Conservation (phyloP, 106 monocot species). For the Dactylorhiza incarnata region DNA sequence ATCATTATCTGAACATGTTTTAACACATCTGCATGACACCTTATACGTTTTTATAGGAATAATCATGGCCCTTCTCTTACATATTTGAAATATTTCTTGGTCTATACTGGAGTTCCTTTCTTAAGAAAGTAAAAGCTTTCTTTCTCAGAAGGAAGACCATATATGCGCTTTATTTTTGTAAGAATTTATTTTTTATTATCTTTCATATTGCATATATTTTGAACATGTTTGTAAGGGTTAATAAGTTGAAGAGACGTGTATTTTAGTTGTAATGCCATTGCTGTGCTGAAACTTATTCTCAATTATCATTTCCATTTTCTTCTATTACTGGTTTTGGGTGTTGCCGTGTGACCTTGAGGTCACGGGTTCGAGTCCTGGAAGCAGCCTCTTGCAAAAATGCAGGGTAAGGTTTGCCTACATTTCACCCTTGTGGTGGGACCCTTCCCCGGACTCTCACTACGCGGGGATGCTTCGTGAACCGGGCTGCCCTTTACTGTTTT, state of each 20-base stretch:
- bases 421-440: too few relatives aligned
- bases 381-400: too few relatives aligned
- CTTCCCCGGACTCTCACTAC: too few relatives aligned
- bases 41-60: neutral
- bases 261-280: neutral
- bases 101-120: neutral
- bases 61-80: too few relatives aligned
- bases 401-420: too few relatives aligned
- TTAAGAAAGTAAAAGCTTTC: neutral
- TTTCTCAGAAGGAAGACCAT: neutral
- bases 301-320: neutral
- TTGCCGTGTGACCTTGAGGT: too few relatives aligned
- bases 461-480: too few relatives aligned
- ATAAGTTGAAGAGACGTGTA: neutral
- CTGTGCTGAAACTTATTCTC: neutral
- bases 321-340: neutral
- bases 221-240: neutral
- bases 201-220: neutral
- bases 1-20: neutral
- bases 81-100: neutral
- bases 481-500: neutral
- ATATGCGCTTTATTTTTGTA: neutral
- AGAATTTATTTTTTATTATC: neutral
- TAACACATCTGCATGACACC: neutral
- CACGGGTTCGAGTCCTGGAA: too few relatives aligned